Base-by-base conservation (phyloP, 1,284 basidiomycete species). In the Ustanciosporium gigantosporum region DNA sequence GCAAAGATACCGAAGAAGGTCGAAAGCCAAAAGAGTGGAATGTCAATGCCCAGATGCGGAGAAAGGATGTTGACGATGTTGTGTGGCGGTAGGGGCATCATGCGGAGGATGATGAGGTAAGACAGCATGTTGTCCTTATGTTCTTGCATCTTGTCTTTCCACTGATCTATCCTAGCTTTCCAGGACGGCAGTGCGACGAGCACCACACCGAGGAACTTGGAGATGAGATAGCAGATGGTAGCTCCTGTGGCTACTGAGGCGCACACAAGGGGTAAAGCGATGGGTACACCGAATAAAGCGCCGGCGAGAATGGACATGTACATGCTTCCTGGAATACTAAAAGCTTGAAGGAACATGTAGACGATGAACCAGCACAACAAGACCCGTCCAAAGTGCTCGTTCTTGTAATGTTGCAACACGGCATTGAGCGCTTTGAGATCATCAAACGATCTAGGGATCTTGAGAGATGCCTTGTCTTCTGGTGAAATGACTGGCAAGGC, bases 241-340 rank as follows among this genome's bases (percentile, higher is more conserved):
- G 91, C 91, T 20, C 94, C 94, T 0, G 87, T 85, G 9, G 92
- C 91, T 38, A 97, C 90, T 76, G 90, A 92, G 2, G 88, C 83
- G 72, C 93, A 97, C 5, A 90, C 89, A n/a, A 97, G 83, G 1
- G 90, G 87, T 2, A 97, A 83, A 0, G 93, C 93, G 6, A 87
- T 80, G 1, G 89, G 81, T n/a, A 95, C 87, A 25, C 94, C 93
- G 86, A 92, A 98, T 5, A 97, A 87, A 0, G 94, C 94, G 24
- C 94, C 94, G 13, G 90, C 92, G 7, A 97, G 86, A 74, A 97
- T 96, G 41, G 90, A 91, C 53, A 98, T 85, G 78, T 98, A 98
- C 93, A 97, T 97, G 19, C 91, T 94, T 0, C 94, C 94, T 0
- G 94, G 94, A 5, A 98, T 84, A 2, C 90, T 92, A 79, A 97